Evolutionary conservation across 148 eudicot species (phyloP).

Genomic region (Silene conica): DNA sequence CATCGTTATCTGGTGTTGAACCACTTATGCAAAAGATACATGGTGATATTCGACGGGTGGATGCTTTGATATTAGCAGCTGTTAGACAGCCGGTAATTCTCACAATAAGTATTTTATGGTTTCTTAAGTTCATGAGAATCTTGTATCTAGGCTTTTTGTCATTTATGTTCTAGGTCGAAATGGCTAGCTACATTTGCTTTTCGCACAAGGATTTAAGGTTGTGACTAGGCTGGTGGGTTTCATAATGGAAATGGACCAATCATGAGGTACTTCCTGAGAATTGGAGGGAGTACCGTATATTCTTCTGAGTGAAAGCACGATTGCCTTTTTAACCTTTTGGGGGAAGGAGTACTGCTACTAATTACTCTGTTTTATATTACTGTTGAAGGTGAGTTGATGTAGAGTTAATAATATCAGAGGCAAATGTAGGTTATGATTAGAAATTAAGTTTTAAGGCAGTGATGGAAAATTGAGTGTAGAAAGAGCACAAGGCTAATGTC

Average conservation of each 20-base stretch:
- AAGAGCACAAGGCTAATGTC: neutral
- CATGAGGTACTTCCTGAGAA: too few relatives aligned
- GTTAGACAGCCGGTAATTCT: constrained; percentile 87
- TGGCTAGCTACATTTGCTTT: too few relatives aligned
- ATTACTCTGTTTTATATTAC: too few relatives aligned
- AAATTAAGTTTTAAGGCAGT: too few relatives aligned
- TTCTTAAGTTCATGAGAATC: neutral
- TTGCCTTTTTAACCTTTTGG: neutral
- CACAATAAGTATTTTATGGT: constrained; percentile 1
- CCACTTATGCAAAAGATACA: constrained; percentile 98
- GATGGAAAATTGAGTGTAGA: neutral
- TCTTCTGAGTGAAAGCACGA: neutral
- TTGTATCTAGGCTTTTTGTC: neutral
- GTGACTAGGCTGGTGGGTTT: too few relatives aligned
- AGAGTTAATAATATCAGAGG: neutral
- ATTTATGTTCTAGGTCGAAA: neutral
- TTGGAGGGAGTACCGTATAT: neutral
- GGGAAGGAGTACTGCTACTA: too few relatives aligned
- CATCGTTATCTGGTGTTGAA: constrained; percentile 91
- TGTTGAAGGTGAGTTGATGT: neutral
- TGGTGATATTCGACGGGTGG: constrained; percentile 80
- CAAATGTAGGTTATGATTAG: constrained; percentile 1
- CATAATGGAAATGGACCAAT: too few relatives aligned
- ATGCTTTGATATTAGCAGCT: constrained; percentile 87
- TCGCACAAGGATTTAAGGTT: too few relatives aligned